phyloP scores from a whole-genome alignment of 345 rosid species.

The Isatis tinctoria region DNA sequence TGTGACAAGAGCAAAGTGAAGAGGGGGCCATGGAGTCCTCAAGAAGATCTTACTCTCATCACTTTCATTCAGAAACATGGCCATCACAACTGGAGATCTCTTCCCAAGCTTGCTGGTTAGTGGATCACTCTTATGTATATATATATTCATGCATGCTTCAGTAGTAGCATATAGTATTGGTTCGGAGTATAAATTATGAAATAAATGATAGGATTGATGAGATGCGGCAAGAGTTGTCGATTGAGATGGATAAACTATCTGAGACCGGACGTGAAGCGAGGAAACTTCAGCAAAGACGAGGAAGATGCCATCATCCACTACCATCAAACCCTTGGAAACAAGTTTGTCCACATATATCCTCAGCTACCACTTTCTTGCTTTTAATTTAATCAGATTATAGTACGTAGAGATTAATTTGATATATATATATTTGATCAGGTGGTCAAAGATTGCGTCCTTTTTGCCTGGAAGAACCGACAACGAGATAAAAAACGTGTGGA shows the following conservation, averaged over 20 bases:
- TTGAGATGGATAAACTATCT: slow-evolving; percentile 71
- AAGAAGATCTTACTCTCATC: slow-evolving; percentile 77
- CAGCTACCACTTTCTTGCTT: not conserved
- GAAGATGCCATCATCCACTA: slow-evolving; percentile 62
- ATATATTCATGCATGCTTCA: not conserved
- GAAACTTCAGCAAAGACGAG: slow-evolving; percentile 62
- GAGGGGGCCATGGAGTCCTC: slow-evolving; percentile 95
- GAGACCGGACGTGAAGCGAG: slow-evolving; percentile 75
- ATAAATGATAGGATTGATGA: slow-evolving; percentile 46
- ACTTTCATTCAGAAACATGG: slow-evolving; percentile 78
- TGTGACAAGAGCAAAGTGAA: slow-evolving; percentile 84
- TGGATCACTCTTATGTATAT: not conserved
- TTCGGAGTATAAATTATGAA: not conserved
- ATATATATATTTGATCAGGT: slow-evolving; percentile 37
- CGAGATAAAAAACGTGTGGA: slow-evolving; percentile 76
- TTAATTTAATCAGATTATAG: not conserved
- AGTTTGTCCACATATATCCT: slow-evolving; percentile 34
- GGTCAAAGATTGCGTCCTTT: slow-evolving; percentile 74
- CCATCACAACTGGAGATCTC: slow-evolving; percentile 90
- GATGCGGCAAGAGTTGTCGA: slow-evolving; percentile 82
- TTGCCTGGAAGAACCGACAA: slow-evolving; percentile 81
- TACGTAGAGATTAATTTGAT: not conserved
- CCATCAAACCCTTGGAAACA: slow-evolving; percentile 69
- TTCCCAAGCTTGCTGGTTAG: slow-evolving; percentile 86
- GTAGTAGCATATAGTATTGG: not conserved